Evolutionary conservation across 306 rosid genomes (phyloP).

Genomic region (Myrica gale): DNA sequence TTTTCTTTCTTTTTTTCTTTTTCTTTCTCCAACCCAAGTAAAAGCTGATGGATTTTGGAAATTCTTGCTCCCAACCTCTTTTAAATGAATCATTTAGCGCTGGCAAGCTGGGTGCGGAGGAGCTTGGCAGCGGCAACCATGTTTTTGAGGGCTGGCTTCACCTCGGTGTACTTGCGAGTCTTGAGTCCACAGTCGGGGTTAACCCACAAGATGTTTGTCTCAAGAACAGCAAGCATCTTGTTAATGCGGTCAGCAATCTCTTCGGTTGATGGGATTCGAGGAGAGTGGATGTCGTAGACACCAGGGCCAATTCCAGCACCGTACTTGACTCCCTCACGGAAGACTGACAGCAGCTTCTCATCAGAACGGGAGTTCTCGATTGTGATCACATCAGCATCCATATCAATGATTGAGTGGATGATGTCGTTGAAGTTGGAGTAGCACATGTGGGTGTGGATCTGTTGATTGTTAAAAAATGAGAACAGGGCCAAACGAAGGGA

Average conservation of each 20-base stretch:
- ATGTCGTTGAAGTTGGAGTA: conserved; percentile 94
- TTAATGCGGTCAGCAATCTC: conserved; percentile 88
- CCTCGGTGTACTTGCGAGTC: conserved; percentile 87
- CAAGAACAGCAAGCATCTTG: conserved; percentile 96
- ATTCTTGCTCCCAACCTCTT: conserved; percentile 9
- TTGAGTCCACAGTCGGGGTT: conserved; percentile 96
- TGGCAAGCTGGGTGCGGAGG: conserved; percentile 74
- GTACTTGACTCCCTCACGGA: conserved; percentile 94
- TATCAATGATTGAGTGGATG: conserved; percentile 82
- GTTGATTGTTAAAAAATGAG: conserved; percentile 22
- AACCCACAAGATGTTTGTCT: conserved; percentile 90
- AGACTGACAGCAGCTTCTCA: conserved; percentile 88
- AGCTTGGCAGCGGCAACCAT: conserved; percentile 83
- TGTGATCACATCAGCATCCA: conserved; percentile 95
- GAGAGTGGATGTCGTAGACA: conserved; percentile 92
- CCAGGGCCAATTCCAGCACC: conserved; percentile 98
- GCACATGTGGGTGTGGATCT: conserved; percentile 99
- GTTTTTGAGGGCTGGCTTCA: conserved; percentile 74
- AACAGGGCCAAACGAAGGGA: not conserved
- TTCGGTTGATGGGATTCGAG: conserved; percentile 84
- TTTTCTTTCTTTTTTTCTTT: not conserved
- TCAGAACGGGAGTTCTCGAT: conserved; percentile 94
- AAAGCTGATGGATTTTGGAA: not conserved
- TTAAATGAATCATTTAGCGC: conserved; percentile 51
- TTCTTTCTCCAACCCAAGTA: conserved; percentile 11